Evolutionary conservation across 1,284 basidiomycete species (phyloP), one percentile per base, ranked within the genome.

Genomic region (Trametes hirsuta): DNA sequence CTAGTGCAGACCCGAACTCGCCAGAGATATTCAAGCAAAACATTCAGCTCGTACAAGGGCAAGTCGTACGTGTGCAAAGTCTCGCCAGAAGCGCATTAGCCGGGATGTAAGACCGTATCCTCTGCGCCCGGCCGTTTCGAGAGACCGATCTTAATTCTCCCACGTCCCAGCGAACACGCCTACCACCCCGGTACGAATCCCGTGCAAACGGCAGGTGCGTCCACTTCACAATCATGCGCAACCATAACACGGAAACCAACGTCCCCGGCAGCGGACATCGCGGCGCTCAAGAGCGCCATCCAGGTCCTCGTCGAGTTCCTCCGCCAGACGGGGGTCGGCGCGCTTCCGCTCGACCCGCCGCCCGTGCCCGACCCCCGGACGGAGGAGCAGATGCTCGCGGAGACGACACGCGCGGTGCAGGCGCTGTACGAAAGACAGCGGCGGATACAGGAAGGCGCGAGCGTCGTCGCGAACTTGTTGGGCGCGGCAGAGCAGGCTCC

Each of bases 11-110:
- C 60, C 78, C 76, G 8, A 85, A 83, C 65, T 83, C 84, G 22
- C 80, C 82, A 1, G 80, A 81, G 40, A 64, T 77, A 12, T 85
- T 87, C 76, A 83, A 81, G 61, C 79, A 81, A 47, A 85, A 84
- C 68, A 74, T 86, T 6, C 76, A 78, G 50, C 53, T 80, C 21
- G 75, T 78, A 0, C 79, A 80, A 40, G 74, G 77, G 36, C 77
- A 81, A n/a, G 73, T 84, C 3, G 62, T 72, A 3, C 70, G 77
- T 18, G 69, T 85, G 3, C 82, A 82, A 59, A 69, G 66, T 8
- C 68, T 81, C 2, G 80, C 83, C 0, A 72, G 77, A 42, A 76
- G 72, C 47, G 77, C 81, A 4, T 68, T 84, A n/a, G 68, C 71
- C 18, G 79, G 79, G 37, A 84, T 85, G 84, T 86, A 64, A 59